Evolutionary conservation across 2,329 filamentous ascomycete genomes (phyloP), one percentile per base, ranked within the genome.

Genomic region (Ilyonectria destructans): DNA sequence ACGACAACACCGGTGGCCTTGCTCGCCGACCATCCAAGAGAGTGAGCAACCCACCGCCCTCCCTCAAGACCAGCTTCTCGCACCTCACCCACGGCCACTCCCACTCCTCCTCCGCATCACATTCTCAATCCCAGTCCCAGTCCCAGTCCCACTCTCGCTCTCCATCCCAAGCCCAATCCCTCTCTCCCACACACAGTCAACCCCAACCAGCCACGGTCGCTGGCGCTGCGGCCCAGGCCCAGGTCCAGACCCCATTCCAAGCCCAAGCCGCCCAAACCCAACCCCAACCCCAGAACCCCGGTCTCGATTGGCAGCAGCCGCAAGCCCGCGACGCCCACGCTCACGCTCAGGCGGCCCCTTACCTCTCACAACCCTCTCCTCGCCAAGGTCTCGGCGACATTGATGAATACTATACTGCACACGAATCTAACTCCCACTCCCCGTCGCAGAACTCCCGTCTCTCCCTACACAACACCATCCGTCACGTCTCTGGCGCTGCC

Each of bases 1-100:
- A 88, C 83, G 85, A 87, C 75, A 87, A 85, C 75, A 82, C 82
- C 67, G 71, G 80, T 55, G 84, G 84, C 58, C 79, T 90, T 55
- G 83, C 80, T 71, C 88, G 88, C 70, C 83, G 87, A 72, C 83
- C 86, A 35, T 91, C 89, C 51, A 90, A 89, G 82, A 84, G 88
- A 75, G 81, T 86, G 77, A 87, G 86, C 84, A 84, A 86, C 69
- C 79, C 79, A 74, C 71, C 73, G 61, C 82, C 83, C 72, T 75
- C 80, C 73, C 72, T 86, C 71, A 83, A 83, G 75, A 85, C 84
- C 40, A 81, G 78, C 69, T 74, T 80, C 70, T 78, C 82, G 66
- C 67, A 76, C 66, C 68, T 48, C 55, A 48, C 48, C 43, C 58
- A 65, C 51, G 54, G 65, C 62, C 45, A 40, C 37, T 49, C 57